Base-by-base conservation (phyloP, 495 filamentous ascomycete species). In the Bacidia gigantensis region DNA sequence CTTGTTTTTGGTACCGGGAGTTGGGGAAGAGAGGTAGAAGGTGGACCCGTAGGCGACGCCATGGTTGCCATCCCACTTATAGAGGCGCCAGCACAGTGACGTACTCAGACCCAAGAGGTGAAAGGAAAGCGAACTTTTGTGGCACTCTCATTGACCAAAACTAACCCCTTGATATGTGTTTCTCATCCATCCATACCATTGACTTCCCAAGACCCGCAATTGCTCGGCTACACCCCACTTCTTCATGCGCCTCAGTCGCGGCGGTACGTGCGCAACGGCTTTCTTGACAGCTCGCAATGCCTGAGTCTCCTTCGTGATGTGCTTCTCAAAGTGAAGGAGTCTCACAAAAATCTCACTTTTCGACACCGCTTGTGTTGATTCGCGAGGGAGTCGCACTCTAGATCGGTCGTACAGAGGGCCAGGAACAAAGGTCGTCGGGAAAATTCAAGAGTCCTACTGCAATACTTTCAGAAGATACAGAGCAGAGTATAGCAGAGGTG, bases 1-100 rank as follows among this genome's bases (percentile, higher is more conserved):
- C 84, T 75, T 10, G 82, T 74, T 66, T 87, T 89, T n/a, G 74
- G 66, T 20, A 79, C 67, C 10, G 87, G 82, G 29, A 89, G 70
- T 2, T 83, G 77, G 3, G 86, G 83, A 39, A 89, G 69, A 43
- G 74, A 72, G 9, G 76, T 75, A 39, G 84, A 80, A 21, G 84
- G 80, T 53, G 75, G 79, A 12, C 77, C 69, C 14, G 29, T 14
- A 35, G 29, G 29, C 14, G 29, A 7, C 29, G 14, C 5, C 14
- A 14, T 35, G 5, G 29, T 35, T 35, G 29, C 29, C 29, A 35
- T 35, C 29, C 14, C 14, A 14, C 5, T 35, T 5, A 35, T 35
- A 35, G 5, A 5, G 5, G 7, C 29, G 14, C 29, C 7, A 35
- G 29, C 29, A 35, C n/a, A n/a, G n/a, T n/a, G n/a, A n/a, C n/a